Conservation (phyloP, 495 filamentous ascomycete species). For the Tuber calosporum region DNA sequence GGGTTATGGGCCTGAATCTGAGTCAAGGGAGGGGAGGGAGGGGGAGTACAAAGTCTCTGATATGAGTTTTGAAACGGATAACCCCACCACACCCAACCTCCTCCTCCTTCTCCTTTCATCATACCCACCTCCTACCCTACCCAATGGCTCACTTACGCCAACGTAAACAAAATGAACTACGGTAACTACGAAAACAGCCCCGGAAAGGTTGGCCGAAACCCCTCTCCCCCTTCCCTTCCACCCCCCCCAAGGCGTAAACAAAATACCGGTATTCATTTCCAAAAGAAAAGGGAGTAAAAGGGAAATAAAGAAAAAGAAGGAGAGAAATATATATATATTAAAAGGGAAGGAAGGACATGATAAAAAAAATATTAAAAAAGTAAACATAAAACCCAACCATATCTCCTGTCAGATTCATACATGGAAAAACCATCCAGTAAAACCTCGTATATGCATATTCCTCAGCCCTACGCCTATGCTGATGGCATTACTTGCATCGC, state of each 20-base stretch:
- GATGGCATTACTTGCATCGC: not conserved
- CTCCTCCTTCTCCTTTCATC: not conserved
- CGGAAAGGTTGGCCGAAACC: too few species aligned
- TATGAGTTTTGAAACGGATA: not conserved
- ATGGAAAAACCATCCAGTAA: not conserved
- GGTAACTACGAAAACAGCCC: too few species aligned
- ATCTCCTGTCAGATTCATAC: not conserved
- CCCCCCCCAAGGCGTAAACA: too few species aligned
- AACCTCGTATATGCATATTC: not conserved
- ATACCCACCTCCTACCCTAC: too few species aligned
- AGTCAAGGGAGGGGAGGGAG: not conserved
- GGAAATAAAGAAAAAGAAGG: not conserved
- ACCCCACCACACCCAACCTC: not conserved
- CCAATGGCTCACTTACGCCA: too few species aligned
- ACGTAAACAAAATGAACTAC: too few species aligned
- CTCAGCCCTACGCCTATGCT: not conserved
- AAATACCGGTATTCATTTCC: too few species aligned
- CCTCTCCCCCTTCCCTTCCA: too few species aligned
- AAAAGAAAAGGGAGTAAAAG: too few species aligned
- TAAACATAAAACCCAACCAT: not conserved
- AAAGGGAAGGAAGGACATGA: too few species aligned
- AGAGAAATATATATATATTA: not conserved
- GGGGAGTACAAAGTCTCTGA: too few species aligned
- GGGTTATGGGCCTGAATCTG: not conserved
- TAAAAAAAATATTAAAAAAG: not conserved